Evolutionary conservation across 208 protist genomes (phyloP), one percentile per base, ranked within the genome.

Genomic region (Acanthamoeba quina): DNA sequence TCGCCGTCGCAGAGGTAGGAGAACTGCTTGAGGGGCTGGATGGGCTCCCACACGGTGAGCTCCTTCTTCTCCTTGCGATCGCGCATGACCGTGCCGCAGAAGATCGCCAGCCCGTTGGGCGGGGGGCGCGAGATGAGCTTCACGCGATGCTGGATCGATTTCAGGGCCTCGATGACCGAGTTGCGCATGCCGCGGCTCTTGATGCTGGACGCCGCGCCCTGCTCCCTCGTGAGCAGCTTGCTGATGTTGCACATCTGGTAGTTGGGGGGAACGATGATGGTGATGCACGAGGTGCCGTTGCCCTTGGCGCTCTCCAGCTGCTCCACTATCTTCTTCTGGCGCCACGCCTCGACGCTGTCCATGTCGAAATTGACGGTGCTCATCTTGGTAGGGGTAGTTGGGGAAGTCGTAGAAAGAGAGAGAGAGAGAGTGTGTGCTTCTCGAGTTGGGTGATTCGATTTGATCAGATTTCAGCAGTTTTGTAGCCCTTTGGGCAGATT

Each of bases 131-230:
- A 29, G 29, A 91, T 66, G n/a, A 74, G 49, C 85, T 91, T 91
- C 9, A 91, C 85, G 85, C 85, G 85, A 21, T 91, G 85, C 56
- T 91, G 85, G 10, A 91, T 91, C 47, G 85, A 91, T 47, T 91
- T 91, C n/a, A 91, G 85, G 19, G 85, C 85, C 24, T 66, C 52
- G 7, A 74, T 66, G n/a, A 91, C 85, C 15, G 85, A 91, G 34
- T 64, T 91, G 31, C 85, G 54, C 34, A 24, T 91, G 34, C 49
- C 17, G 31, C 58, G 31, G 85, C 85, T 91, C 64, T 91, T 91
- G 37, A 91, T 91, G 85, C 64, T 76, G 15, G 85, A 91, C 0
- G 58, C 60, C 3, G 85, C 49, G 24, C 85, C 60, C 56, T 70
- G 37, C 37, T 91, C 85, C 56, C 37, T n/a, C 26, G 85, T 74